phyloP scores from a whole-genome alignment of 306 rosid genomes.

The Prunus dulcis region DNA sequence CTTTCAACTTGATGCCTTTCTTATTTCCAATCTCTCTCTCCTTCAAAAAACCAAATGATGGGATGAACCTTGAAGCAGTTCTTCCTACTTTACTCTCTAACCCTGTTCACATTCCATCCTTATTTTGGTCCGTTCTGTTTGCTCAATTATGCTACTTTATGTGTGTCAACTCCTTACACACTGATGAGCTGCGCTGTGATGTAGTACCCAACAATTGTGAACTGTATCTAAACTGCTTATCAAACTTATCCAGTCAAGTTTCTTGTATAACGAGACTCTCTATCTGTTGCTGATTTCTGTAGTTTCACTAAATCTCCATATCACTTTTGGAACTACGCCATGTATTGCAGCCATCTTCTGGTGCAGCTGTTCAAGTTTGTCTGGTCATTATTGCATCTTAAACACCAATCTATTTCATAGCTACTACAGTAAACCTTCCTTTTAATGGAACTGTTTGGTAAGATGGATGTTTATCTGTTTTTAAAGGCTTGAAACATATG shows the following conservation, averaged over 20 bases:
- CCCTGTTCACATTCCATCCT: neutral
- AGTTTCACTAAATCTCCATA: neutral
- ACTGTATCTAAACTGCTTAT: neutral
- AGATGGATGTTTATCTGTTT: neutral
- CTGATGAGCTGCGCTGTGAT: neutral
- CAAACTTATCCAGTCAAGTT: neutral
- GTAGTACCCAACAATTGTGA: neutral
- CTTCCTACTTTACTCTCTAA: neutral
- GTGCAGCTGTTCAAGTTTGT: neutral
- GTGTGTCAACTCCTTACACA: neutral
- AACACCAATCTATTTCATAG: slow-evolving; percentile 1
- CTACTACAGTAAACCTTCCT: slow-evolving; percentile 5
- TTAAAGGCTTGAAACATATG: slow-evolving; percentile 8
- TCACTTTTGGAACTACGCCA: neutral
- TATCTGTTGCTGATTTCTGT: neutral
- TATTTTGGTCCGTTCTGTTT: neutral
- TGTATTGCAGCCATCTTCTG: neutral
- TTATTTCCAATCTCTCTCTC: neutral
- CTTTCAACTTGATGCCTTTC: neutral
- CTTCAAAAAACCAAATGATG: neutral
- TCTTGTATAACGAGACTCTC: neutral
- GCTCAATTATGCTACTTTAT: neutral
- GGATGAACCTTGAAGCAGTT: neutral
- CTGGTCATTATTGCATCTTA: neutral
- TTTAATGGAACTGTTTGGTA: neutral